Percentiles rank a stretch among this genome's conserved stretches.
These are phyloP conservation scores for Aspergillaceae sp. DNA, from an alignment of 2,329 filamentous ascomycete genomes.

Conservation along the genomic window DNA sequence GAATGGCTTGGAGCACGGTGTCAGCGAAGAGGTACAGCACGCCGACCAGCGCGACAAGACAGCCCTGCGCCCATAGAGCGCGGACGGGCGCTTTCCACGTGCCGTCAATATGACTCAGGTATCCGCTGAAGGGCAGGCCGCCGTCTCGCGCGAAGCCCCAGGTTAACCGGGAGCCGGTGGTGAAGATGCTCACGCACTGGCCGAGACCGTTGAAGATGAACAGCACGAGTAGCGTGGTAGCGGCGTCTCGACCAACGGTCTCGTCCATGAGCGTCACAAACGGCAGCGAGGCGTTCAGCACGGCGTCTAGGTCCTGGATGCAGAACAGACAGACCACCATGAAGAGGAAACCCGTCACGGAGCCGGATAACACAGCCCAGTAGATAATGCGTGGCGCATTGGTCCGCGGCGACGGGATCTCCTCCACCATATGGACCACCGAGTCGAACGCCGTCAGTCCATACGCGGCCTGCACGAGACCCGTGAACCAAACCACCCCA, in stretches of 20 bases:
- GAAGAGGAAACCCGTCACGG: slow-evolving; percentile 44
- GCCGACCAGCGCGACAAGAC: slow-evolving; percentile 42
- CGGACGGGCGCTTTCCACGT: slow-evolving; percentile 47
- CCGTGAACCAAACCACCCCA: slow-evolving; percentile 51
- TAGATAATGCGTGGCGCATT: slow-evolving; percentile 47
- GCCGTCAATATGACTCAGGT: slow-evolving; percentile 39
- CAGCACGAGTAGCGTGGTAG: slow-evolving; percentile 43
- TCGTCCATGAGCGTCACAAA: slow-evolving; percentile 43
- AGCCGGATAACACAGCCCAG: slow-evolving; percentile 44
- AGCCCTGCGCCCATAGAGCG: slow-evolving; percentile 45
- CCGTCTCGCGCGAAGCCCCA: slow-evolving; percentile 51
- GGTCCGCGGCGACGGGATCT: slow-evolving; percentile 45
- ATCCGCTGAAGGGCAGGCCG: slow-evolving; percentile 38
- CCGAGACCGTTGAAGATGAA: slow-evolving; percentile 51
- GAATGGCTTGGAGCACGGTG: slow-evolving; percentile 46
- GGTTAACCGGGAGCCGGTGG: slow-evolving; percentile 44
- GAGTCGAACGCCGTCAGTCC: slow-evolving; percentile 51
- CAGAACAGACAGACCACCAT: slow-evolving; percentile 46
- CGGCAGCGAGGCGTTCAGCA: slow-evolving; percentile 38
- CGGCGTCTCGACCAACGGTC: slow-evolving; percentile 35
- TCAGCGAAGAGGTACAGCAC: slow-evolving; percentile 48
- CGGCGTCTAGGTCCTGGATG: slow-evolving; percentile 39
- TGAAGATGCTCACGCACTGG: slow-evolving; percentile 45
- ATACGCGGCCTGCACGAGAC: slow-evolving; percentile 50
- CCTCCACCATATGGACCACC: slow-evolving; percentile 52